A percentile compares a stretch with the other conserved stretches of the same genome.
Conservation (phyloP, 805 yeast species). For the Barnettozyma wickerhamii region DNA sequence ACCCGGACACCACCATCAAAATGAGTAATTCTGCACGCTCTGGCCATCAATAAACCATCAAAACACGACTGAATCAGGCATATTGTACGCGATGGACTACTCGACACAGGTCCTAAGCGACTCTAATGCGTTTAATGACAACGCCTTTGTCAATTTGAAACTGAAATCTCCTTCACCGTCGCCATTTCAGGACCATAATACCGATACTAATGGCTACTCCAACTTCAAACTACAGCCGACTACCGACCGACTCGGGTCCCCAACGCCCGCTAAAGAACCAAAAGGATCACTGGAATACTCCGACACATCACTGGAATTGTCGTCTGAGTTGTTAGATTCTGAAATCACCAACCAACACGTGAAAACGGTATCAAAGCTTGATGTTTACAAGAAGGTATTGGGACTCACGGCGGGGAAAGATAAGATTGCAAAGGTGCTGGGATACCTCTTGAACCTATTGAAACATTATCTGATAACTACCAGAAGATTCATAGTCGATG, state of each 20-base stretch:
- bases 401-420: slow-evolving; percentile 65
- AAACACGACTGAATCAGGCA: background rate
- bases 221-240: background rate
- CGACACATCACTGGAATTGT: background rate
- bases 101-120: slow-evolving; percentile 16
- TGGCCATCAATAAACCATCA: background rate
- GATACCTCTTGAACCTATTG: slow-evolving; percentile 52
- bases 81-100: slow-evolving; percentile 15
- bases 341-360: background rate
- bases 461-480: slow-evolving; percentile 42
- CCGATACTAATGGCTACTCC: background rate
- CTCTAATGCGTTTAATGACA: slow-evolving; percentile 18
- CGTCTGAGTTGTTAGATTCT: background rate
- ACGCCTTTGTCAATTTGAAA: slow-evolving; percentile 17
- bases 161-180: slow-evolving; percentile 23
- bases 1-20: no score
- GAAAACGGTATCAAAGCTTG: slow-evolving; percentile 21
- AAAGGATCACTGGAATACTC: background rate
- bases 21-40: no score
- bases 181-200: slow-evolving; percentile 8
- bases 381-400: slow-evolving; percentile 48
- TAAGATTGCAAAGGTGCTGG: slow-evolving; percentile 60
- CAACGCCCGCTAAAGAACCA: background rate
- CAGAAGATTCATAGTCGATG: slow-evolving; percentile 26
- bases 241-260: background rate